Base-by-base conservation (phyloP, 192 early-diverging fungal genomes). In the Coemansia sp. region DNA sequence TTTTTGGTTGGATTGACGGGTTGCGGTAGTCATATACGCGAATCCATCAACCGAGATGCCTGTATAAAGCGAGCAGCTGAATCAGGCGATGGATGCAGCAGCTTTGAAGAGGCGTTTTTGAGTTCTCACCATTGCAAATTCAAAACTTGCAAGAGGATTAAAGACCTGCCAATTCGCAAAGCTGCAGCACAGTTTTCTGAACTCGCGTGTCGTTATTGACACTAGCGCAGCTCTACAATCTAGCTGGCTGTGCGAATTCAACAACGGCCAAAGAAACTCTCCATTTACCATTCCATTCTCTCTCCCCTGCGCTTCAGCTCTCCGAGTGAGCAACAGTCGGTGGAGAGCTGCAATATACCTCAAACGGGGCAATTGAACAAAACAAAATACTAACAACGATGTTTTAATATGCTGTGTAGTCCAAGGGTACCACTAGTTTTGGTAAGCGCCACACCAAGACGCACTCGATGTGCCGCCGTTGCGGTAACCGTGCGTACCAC, bases 381-480 rank as follows among this genome's bases (percentile, higher is more conserved):
- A 53, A 26, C 19, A 53, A 23, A 26, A 14, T 53, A 54, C n/a
- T 54, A 26, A 16, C 16, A 55, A 13, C 23, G 0, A 12, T 18
- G 18, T 56, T n/a, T 52, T 3, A 19, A 13, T 3, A 23, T 19
- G 11, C 12, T 13, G 14, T 65, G 37, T 72, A 75, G 95, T 92
- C 93, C 81, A 98, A 97, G 89, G 95, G 95, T 93, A 98, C 96
- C 74, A 88, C 90, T 71, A 89, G 92, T 74, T 97, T 98, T 85
- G 97, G 97, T 95, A 98, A 95, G 87, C 93, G 94, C 82, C 96
- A 99, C 91, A 94, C 90, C 85, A 99, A 99, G 92, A 90, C 97
- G 69, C 97, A 99, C 95, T 91, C 90, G 67, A 88, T 98, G 72
- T 99, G 97, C 93, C 84, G 88, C 71, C 90, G 97, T 75, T 99